A percentile compares a stretch with the other conserved stretches of the same genome.
These are phyloP conservation scores for Collariella sp. DNA, from an alignment of 495 filamentous ascomycete species.

Conservation along the genomic window DNA sequence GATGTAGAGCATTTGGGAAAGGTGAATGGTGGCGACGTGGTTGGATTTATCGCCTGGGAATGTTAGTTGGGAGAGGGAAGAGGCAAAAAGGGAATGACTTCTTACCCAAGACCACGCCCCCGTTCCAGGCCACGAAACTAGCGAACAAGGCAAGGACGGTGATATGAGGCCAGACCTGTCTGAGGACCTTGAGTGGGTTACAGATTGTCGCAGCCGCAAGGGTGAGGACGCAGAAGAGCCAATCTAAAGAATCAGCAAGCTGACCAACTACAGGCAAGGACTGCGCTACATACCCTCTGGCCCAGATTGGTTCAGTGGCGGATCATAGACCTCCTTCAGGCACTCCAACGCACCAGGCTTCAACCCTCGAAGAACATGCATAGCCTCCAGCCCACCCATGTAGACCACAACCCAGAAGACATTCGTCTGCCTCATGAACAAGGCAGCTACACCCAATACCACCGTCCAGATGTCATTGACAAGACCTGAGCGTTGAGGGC, in stretches of 20 bases:
- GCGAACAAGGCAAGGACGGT: constrained; percentile 59
- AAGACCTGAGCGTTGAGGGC: constrained; percentile 16
- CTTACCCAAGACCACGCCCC: constrained; percentile 87
- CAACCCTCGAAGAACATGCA: constrained; percentile 40
- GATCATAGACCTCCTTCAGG: constrained; percentile 47
- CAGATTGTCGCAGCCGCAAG: constrained; percentile 47
- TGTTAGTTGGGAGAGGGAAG: neutral
- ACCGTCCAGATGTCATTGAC: constrained; percentile 37
- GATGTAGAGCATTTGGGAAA: constrained; percentile 91
- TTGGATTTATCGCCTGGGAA: constrained; percentile 78
- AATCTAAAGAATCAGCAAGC: constrained; percentile 22
- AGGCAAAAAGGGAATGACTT: no score
- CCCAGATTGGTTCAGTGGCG: constrained; percentile 44
- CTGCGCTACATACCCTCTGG: constrained; percentile 43
- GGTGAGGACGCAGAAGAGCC: constrained; percentile 48
- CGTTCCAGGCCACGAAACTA: constrained; percentile 75
- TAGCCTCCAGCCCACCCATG: constrained; percentile 64
- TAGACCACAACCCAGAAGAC: constrained; percentile 91
- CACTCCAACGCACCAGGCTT: constrained; percentile 16
- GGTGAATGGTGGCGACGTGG: constrained; percentile 78
- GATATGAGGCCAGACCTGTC: constrained; percentile 57
- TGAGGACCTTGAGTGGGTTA: constrained; percentile 42
- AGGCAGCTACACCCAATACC: constrained; percentile 49
- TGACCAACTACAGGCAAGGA: neutral
- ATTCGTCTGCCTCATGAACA: constrained; percentile 86